Evolutionary conservation across 1,284 basidiomycete species (phyloP).

Genomic region (Tetrapyrgos nigripes): DNA sequence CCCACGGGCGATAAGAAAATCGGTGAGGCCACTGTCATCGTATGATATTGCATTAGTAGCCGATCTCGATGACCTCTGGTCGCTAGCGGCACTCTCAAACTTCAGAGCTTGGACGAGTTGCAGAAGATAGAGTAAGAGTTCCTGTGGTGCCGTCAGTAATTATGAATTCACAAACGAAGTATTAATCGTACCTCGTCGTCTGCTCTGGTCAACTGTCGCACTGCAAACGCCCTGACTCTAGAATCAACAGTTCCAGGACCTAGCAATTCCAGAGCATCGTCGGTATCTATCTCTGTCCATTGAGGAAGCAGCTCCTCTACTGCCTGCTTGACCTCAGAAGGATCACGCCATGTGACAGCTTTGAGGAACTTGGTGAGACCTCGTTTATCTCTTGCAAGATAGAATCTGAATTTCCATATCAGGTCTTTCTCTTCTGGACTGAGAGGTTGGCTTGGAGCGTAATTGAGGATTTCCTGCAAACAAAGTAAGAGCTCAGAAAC

Average conservation of each 20-base stretch:
- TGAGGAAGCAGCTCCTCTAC: slow-evolving; percentile 95
- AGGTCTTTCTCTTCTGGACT: slow-evolving; percentile 94
- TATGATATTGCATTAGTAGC: slow-evolving; percentile 77
- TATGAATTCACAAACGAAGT: slow-evolving; percentile 7
- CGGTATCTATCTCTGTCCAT: slow-evolving; percentile 97
- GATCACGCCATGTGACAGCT: slow-evolving; percentile 97
- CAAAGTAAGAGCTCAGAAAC: slow-evolving; percentile 2
- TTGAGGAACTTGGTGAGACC: slow-evolving; percentile 98
- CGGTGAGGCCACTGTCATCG: slow-evolving; percentile 86
- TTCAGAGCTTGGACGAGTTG: slow-evolving; percentile 98
- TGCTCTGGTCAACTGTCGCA: slow-evolving; percentile 87
- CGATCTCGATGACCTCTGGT: slow-evolving; percentile 70
- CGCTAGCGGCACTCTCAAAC: slow-evolving; percentile 84
- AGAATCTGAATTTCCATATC: slow-evolving; percentile 99
- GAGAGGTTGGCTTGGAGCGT: slow-evolving; percentile 88
- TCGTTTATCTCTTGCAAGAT: slow-evolving; percentile 88
- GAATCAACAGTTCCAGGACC: slow-evolving; percentile 93
- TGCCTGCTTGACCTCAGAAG: slow-evolving; percentile 96
- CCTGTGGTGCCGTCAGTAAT: slow-evolving; percentile 52
- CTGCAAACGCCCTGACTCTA: slow-evolving; percentile 93
- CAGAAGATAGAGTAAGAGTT: slow-evolving; percentile 90
- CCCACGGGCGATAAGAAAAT: slow-evolving; percentile 89
- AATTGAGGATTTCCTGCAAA: slow-evolving; percentile 85
- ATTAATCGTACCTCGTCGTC: slow-evolving; percentile 94
- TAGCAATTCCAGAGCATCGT: slow-evolving; percentile 94